Evolutionary conservation across 257 asterid genomes (phyloP), one percentile per base, ranked within the genome.

Genomic region (Lavandula angustifolia): DNA sequence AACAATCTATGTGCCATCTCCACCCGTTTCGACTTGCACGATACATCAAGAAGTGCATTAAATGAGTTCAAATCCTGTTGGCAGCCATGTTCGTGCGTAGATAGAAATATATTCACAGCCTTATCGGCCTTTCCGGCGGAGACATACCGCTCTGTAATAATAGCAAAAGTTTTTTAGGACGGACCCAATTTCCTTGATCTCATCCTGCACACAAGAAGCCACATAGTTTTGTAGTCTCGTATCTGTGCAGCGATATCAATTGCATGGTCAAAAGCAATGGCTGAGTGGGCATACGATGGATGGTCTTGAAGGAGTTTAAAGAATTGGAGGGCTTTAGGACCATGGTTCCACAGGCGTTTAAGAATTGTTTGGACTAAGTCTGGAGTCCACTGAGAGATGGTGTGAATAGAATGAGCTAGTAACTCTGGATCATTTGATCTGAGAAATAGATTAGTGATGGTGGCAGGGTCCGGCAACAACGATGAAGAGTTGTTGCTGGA

Each of bases 331-430:
- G 97, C 99, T 79, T 85, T 92, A 3, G 96, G 99, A 66, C 94
- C 96, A 53, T 92, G 95, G 78, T 92, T 89, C 99, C 97, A 92
- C 6, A 92, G 84, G 70, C 90, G 84, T 67, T 89, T 92, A 78
- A 92, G 88, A 60, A 87, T 67, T 14, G 81, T 37, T 52, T 81
- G 75, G 62, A 89, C 97, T 44, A 84, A 75, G 46, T 70, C 47
- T 0, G 94, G 92, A 9, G 84, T 74, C 95, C 96, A 91, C 9
- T 72, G 66, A 41, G 73, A 68, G 12, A 72, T 11, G 59, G 70
- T 56, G 47, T 75, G 72, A 67, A 87, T 77, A 53, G 78, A 59
- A 14, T 78, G 76, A 10, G 80, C 22, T 14, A 84, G 75, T 8
- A 67, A 67, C 51, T 82, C 60, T 40, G 75, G 71, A 69, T 80